A percentile compares a stretch with the other conserved stretches of the same genome.
These are phyloP conservation scores for Wilcoxina mikolae DNA, from an alignment of 495 filamentous ascomycete species.

Conservation along the genomic window DNA sequence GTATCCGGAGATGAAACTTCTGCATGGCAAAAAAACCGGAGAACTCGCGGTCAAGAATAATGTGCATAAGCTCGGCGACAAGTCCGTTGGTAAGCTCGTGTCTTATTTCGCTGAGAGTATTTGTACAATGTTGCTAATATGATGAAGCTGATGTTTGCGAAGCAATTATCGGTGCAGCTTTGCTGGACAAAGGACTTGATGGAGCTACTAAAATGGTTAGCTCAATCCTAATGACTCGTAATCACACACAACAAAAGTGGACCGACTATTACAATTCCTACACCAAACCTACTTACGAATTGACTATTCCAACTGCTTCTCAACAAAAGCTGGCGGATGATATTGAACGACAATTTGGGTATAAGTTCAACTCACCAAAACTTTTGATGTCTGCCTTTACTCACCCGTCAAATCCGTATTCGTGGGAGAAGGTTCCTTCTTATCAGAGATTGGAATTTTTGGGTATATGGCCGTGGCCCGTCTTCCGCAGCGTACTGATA, in stretches of 20 bases:
- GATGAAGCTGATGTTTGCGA: slow-evolving; percentile 99
- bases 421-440: slow-evolving; percentile 61
- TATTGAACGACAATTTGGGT: slow-evolving; percentile 52
- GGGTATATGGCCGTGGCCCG: background rate
- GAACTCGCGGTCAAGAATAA: slow-evolving; percentile 39
- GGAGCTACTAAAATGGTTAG: slow-evolving; percentile 74
- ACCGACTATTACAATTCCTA: slow-evolving; percentile 61
- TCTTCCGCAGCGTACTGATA: background rate
- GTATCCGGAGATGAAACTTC: slow-evolving; percentile 34
- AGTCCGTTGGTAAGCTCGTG: too few species aligned
- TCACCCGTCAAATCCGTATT: slow-evolving; percentile 64
- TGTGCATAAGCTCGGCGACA: slow-evolving; percentile 62
- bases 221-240: slow-evolving; percentile 48
- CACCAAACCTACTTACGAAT: slow-evolving; percentile 56
- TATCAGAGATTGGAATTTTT: slow-evolving; percentile 93
- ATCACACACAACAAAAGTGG: slow-evolving; percentile 55
- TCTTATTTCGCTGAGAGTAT: slow-evolving; percentile 1
- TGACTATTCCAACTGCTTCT: slow-evolving; percentile 38
- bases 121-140: slow-evolving; percentile 39
- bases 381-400: slow-evolving; percentile 74
- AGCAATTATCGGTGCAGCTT: slow-evolving; percentile 79
- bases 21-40: slow-evolving; percentile 45
- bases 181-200: slow-evolving; percentile 56
- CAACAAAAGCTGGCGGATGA: slow-evolving; percentile 53
- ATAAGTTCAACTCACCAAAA: slow-evolving; percentile 65